These are phyloP conservation scores for Porphyridium purpureum DNA, from an alignment of 23 red algal species.

Conservation along the genomic window DNA sequence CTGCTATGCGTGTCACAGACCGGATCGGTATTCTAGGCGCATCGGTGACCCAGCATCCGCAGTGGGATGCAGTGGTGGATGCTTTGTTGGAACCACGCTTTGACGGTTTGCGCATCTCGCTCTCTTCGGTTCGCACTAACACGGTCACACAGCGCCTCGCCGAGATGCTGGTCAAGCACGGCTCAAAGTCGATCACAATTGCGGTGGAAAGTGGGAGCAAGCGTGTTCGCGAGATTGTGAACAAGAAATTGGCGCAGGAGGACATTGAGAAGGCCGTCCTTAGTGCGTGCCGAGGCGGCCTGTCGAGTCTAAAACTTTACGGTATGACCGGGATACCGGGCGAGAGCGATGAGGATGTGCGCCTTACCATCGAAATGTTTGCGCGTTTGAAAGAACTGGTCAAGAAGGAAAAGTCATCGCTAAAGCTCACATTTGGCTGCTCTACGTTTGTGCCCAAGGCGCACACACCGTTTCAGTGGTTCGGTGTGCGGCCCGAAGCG, in stretches of 20 bases:
- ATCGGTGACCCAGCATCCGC: conserved; percentile 24
- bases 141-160: conserved; percentile 9
- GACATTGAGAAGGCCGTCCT: conserved; percentile 13
- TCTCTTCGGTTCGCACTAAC: conserved; percentile 30
- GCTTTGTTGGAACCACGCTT: conserved; percentile 2
- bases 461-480: conserved; percentile 28
- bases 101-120: conserved; percentile 15
- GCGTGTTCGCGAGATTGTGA: conserved; percentile 16
- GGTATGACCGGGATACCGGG: conserved; percentile 26
- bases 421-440: conserved; percentile 21
- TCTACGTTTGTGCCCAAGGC: conserved; percentile 31
- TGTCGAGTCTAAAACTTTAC: conserved; percentile 18
- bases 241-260: conserved; percentile 20
- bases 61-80: conserved; percentile 5
- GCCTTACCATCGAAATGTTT: conserved; percentile 13
- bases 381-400: conserved; percentile 2
- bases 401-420: background rate
- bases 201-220: conserved; percentile 16
- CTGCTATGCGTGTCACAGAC: conserved; percentile 6
- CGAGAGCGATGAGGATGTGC: conserved; percentile 9
- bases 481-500: conserved; percentile 6
- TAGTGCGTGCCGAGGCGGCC: conserved; percentile 7
- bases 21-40: conserved; percentile 29
- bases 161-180: conserved; percentile 8
- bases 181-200: conserved; percentile 20